A percentile compares a stretch with the other conserved stretches of the same genome.
Evolutionary conservation across 2,329 filamentous ascomycete species (phyloP).

Genomic region (Cercospora sesami): DNA sequence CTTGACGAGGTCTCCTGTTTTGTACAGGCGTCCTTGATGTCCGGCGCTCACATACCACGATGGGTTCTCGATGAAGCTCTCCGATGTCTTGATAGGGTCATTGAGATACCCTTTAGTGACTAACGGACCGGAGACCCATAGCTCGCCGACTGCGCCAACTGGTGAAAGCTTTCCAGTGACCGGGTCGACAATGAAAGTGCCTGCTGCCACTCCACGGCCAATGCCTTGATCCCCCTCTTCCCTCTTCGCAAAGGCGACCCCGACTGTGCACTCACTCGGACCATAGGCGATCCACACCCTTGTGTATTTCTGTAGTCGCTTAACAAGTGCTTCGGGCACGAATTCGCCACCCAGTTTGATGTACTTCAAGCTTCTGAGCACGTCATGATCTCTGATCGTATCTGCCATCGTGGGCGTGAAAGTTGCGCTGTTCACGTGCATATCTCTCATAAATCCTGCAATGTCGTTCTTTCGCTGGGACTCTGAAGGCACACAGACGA

Average conservation of each 20-base stretch:
- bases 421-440: neutral
- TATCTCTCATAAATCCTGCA: neutral
- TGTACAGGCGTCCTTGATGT: neutral
- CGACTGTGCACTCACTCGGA: constrained; percentile 4
- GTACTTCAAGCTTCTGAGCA: neutral
- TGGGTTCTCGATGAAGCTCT: constrained; percentile 2
- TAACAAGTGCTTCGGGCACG: neutral
- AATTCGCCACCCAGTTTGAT: neutral
- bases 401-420: constrained; percentile 2
- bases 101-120: constrained; percentile 47
- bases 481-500: constrained; percentile 10
- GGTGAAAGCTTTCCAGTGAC: constrained; percentile 35
- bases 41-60: neutral
- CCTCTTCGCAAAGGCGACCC: constrained; percentile 3
- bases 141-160: constrained; percentile 50
- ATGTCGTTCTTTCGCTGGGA: neutral
- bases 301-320: neutral
- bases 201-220: constrained; percentile 1
- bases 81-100: constrained; percentile 38
- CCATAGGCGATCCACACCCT: constrained; percentile 3
- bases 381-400: neutral
- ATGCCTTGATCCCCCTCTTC: constrained; percentile 1
- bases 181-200: constrained; percentile 2
- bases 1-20: constrained; percentile 3
- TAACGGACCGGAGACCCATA: constrained; percentile 48